Conservation (phyloP, 1,139 yeast genomes). For the Candida labiduridarum region DNA sequence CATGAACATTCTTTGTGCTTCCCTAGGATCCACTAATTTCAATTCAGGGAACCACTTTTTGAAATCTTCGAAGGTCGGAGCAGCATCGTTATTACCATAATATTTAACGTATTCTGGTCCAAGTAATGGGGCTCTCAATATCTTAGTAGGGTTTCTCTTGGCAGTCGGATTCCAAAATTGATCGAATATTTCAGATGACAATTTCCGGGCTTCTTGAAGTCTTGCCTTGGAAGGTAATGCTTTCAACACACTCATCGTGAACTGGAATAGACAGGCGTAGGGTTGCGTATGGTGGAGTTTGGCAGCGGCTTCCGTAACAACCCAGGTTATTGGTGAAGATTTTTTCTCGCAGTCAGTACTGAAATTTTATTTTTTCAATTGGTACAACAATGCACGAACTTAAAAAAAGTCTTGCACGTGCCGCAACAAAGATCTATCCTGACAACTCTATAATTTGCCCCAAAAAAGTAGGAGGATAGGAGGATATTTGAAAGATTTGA, state of each 20-base stretch:
- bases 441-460: too few relatives aligned
- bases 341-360: background rate
- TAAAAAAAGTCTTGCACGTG: background rate
- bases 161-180: slow-evolving; percentile 61
- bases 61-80: slow-evolving; percentile 65
- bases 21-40: slow-evolving; percentile 70
- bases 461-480: too few relatives aligned
- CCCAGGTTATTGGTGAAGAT: background rate
- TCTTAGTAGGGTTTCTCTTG: slow-evolving; percentile 75
- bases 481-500: too few relatives aligned
- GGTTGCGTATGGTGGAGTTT: background rate
- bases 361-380: background rate
- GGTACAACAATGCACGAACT: background rate
- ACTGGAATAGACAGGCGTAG: too few relatives aligned
- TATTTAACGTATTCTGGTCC: slow-evolving; percentile 76
- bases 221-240: slow-evolving; percentile 31
- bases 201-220: slow-evolving; percentile 30
- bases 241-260: slow-evolving; percentile 17
- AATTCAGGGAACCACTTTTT: slow-evolving; percentile 60
- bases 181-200: slow-evolving; percentile 36
- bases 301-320: background rate
- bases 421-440: background rate
- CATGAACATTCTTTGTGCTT: slow-evolving; percentile 67
- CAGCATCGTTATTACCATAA: slow-evolving; percentile 70
- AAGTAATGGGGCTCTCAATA: slow-evolving; percentile 68